These are phyloP conservation scores for Cenchrus americanus DNA, from an alignment of 176 grass and related monocot genomes.

Conservation along the genomic window DNA sequence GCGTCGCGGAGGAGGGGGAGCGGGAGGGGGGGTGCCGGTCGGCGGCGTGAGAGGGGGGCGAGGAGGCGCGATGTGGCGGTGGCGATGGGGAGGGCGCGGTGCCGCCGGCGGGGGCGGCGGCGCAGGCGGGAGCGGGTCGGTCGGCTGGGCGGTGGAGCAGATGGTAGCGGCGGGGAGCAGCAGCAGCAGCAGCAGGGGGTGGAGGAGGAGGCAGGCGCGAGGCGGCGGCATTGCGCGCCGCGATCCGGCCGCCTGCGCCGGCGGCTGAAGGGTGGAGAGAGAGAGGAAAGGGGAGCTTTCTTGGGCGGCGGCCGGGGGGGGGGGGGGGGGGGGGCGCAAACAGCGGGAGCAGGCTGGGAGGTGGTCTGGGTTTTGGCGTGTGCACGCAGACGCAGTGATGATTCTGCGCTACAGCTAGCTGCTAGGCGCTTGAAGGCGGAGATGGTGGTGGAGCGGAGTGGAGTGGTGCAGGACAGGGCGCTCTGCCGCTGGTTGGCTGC, in stretches of 20 bases:
- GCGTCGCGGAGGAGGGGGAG: background rate
- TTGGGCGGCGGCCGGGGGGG: background rate
- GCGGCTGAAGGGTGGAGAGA: background rate
- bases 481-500: background rate
- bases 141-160: background rate
- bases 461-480: background rate
- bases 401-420: background rate
- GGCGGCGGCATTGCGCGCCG: constrained; percentile 14
- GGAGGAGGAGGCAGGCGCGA: background rate
- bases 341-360: background rate
- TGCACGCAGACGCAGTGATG: background rate
- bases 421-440: background rate
- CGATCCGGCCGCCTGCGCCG: background rate
- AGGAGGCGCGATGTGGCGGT: constrained; percentile 6
- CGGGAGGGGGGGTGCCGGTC: background rate
- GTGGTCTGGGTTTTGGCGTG: background rate
- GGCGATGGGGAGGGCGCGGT: constrained; percentile 11
- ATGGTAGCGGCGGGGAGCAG: background rate
- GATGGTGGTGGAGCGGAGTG: background rate
- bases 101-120: background rate
- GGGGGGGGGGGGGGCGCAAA: background rate
- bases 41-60: background rate
- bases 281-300: background rate
- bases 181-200: background rate
- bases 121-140: background rate